Base-by-base conservation (phyloP, 2,329 filamentous ascomycete species). In the Fusarium burgessii region DNA sequence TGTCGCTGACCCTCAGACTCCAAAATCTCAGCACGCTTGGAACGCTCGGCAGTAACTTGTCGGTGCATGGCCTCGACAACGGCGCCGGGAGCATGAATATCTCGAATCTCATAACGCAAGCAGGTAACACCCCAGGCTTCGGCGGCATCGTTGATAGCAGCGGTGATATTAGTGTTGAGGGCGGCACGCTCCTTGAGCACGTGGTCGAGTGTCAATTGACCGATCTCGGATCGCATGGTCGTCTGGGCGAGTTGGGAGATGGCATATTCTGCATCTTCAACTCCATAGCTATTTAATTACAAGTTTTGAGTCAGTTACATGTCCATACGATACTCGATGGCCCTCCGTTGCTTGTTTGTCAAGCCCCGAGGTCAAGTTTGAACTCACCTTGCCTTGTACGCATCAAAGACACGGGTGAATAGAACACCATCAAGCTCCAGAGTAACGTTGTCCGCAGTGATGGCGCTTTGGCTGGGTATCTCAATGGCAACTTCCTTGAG, bases 61-160 rank as follows among this genome's bases (percentile, higher is more conserved):
- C 96, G 90, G 85, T 99, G 96, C 96, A 99, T 99, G 77, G 96
- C 96, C 77, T 95, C 93, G 66, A 98, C 95, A 15, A 99, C 96
- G 52, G 92, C 92, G 35, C 91, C 93, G 3, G 96, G 96, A 0
- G 96, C 96, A 83, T 99, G 96, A 77, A 99, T 99, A 82, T 99
- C 96, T 74, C 96, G 89, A 80, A 99, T 99, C 83, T 99, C 96
- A 85, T 99, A 99, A 63, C 96, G 92, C 68, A 99, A 87, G 79
- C 96, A 99, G 36, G 94, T 93, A 23, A 99, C 94, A 65, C 96
- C 96, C 96, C 96, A 99, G 58, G 95, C 95, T 77, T 97, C 92
- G 7, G 96, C 95, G 3, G 96, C 96, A 81, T 98, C 95, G 81
- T 99, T 99, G 87, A 99, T 98, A 45, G 96, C 95, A 62, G 93